Base-by-base conservation (phyloP, 2,329 filamentous ascomycete species). In the Penicillium aurantiogriseum region DNA sequence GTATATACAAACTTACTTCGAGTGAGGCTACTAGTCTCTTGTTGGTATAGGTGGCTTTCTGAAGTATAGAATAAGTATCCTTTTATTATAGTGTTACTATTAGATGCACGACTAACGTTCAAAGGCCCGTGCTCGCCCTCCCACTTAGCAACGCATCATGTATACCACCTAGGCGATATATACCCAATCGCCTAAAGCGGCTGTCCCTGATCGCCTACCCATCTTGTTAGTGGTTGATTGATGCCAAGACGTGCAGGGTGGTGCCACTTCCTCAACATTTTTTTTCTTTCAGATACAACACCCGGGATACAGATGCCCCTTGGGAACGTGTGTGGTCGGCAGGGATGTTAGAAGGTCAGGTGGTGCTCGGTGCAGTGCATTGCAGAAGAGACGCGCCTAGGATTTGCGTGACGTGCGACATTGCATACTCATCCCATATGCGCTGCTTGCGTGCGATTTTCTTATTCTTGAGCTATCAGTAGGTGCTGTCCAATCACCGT, bases 341-440 rank as follows among this genome's bases (percentile, higher is more conserved):
- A 62, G 44, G 54, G 55, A 57, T 60, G 36, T 23, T 43, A 33
- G 21, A 52, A 57, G 54, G 59, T 66, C 64, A 65, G 60, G 61
- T 61, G 64, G 59, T 64, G 63, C 55, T 53, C 43, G 56, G 63
- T 64, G 63, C 51, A 47, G 48, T 55, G 55, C 55, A 56, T 48
- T 56, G 56, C 64, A 62, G 43, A 48, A 51, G 6, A 47, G 43
- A 39, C 52, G 57, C 50, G 57, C 21, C 38, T 49, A 38, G 23
- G 45, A 49, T 48, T 54, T 52, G 47, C 52, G 53, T 59, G 54
- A 58, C 61, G 59, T 58, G 56, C 61, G 50, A 63, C 64, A 64
- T 53, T 52, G 54, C 49, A 57, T 59, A 42, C n/a, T 53, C 40
- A 52, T 50, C 54, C 38, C 36, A 47, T 36, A 54, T 56, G 47